phyloP scores from a whole-genome alignment of 331 rosid genomes.

The Pyrus hybrid region DNA sequence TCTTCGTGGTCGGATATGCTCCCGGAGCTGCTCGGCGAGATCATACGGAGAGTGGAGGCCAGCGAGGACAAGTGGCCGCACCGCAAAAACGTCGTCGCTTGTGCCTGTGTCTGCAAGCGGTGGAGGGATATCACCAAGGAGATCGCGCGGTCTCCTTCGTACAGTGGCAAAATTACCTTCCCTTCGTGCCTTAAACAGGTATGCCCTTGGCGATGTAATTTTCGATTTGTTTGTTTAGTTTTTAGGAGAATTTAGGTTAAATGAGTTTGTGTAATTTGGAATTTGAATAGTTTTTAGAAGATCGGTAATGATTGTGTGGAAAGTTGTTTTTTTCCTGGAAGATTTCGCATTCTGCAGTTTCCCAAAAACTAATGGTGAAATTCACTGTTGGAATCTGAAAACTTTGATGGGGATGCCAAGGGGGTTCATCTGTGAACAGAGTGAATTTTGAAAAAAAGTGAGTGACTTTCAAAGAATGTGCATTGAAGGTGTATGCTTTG shows the following conservation, averaged over 20 bases:
- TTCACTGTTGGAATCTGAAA: not conserved
- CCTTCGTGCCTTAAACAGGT: conserved; percentile 98
- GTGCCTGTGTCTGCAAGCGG: conserved; percentile 89
- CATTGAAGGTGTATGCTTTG: not conserved
- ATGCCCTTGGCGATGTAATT: not conserved
- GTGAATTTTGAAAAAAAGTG: not conserved
- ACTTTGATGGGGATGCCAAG: too few relatives aligned
- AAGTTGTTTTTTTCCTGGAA: not conserved
- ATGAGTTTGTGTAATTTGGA: not conserved
- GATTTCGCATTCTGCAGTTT: not conserved
- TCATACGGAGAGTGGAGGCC: conserved; percentile 62
- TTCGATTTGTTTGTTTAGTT: not conserved
- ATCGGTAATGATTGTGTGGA: not conserved
- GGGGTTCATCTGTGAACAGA: not conserved
- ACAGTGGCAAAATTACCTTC: conserved; percentile 66
- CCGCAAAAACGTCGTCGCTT: conserved; percentile 75
- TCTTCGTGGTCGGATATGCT: conserved; percentile 66
- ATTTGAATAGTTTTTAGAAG: not conserved
- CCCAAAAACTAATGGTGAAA: not conserved
- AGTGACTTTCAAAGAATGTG: not conserved
- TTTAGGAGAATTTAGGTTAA: not conserved
- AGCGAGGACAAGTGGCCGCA: conserved; percentile 73
- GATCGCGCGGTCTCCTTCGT: conserved; percentile 44
- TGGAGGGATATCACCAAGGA: conserved; percentile 81
- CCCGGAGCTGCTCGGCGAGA: conserved; percentile 85